These are phyloP conservation scores for Populus nigra DNA, from an alignment of 345 rosid genomes.

Conservation along the genomic window DNA sequence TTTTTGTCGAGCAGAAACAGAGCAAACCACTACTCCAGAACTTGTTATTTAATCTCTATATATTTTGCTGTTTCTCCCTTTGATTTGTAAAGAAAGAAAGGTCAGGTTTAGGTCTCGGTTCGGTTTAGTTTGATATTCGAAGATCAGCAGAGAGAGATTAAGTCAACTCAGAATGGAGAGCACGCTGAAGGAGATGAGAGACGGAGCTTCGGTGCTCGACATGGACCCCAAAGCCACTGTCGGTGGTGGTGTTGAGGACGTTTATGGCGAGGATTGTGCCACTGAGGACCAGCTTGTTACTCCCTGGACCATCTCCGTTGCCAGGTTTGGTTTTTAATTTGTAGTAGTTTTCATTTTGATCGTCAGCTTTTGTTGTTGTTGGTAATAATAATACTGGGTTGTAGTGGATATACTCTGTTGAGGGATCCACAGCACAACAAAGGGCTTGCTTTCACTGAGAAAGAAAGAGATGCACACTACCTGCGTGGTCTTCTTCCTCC, in stretches of 20 bases:
- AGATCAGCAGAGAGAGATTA: background rate
- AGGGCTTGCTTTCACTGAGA: slow-evolving; percentile 26
- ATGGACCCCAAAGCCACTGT: slow-evolving; percentile 49
- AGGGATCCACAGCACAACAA: slow-evolving; percentile 31
- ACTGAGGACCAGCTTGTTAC: slow-evolving; percentile 71
- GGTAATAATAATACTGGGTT: background rate
- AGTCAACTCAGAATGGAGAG: slow-evolving; percentile 50
- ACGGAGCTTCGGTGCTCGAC: slow-evolving; percentile 45
- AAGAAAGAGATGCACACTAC: slow-evolving; percentile 27
- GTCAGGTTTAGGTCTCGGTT: background rate
- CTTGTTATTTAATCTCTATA: no score
- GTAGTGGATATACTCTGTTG: slow-evolving; percentile 23
- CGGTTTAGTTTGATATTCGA: no score
- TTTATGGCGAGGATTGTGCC: slow-evolving; percentile 68
- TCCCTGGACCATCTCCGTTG: slow-evolving; percentile 81
- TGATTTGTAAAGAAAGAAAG: no score
- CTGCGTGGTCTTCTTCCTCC: slow-evolving; percentile 26
- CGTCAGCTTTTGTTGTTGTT: background rate
- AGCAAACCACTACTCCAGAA: no score
- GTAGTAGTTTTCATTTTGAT: background rate
- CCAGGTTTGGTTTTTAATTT: slow-evolving; percentile 43
- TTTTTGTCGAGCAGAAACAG: no score
- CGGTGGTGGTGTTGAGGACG: slow-evolving; percentile 52
- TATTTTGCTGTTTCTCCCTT: no score
- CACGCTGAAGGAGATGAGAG: slow-evolving; percentile 42